Percentiles rank a stretch among this genome's conserved stretches.
phyloP scores from a whole-genome alignment of 2,329 filamentous ascomycete species.

The Thielaviopsis ethacetica region DNA sequence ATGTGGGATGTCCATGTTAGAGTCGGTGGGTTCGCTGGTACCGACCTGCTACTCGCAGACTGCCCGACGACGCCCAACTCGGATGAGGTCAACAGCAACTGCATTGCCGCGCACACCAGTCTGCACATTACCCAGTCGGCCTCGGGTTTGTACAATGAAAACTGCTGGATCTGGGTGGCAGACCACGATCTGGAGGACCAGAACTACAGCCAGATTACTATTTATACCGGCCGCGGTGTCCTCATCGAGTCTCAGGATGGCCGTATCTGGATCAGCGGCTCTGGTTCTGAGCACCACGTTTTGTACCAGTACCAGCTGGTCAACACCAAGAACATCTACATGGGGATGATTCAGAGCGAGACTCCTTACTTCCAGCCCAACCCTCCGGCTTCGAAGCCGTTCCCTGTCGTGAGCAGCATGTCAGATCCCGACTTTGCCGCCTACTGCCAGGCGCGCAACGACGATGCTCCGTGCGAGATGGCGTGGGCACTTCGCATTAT shows the following conservation, averaged over 20 bases:
- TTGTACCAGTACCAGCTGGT: slow-evolving; percentile 55
- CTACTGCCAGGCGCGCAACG: slow-evolving; percentile 24
- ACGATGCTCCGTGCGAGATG: slow-evolving; percentile 29
- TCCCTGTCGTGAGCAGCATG: slow-evolving; percentile 26
- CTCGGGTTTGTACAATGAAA: slow-evolving; percentile 25
- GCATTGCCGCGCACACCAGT: slow-evolving; percentile 27
- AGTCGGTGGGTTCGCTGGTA: slow-evolving; percentile 56
- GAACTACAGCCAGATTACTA: slow-evolving; percentile 29
- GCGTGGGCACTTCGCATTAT: slow-evolving; percentile 51
- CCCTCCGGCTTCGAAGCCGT: slow-evolving; percentile 41
- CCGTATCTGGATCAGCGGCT: slow-evolving; percentile 45
- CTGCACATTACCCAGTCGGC: slow-evolving; percentile 25
- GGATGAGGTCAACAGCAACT: slow-evolving; percentile 17
- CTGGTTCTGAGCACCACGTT: slow-evolving; percentile 47
- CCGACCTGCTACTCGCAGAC: slow-evolving; percentile 47
- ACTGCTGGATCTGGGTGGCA: slow-evolving; percentile 30
- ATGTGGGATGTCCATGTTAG: slow-evolving; percentile 68
- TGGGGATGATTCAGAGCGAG: slow-evolving; percentile 52
- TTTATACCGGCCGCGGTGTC: slow-evolving; percentile 37
- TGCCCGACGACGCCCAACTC: slow-evolving; percentile 39
- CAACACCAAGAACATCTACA: slow-evolving; percentile 42
- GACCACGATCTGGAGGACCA: slow-evolving; percentile 40
- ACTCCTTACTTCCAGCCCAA: slow-evolving; percentile 56
- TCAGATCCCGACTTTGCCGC: slow-evolving; percentile 36
- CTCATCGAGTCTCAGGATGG: slow-evolving; percentile 23